Base-by-base conservation (phyloP, 768 basidiomycete genomes). In the Galerina sulciceps region DNA sequence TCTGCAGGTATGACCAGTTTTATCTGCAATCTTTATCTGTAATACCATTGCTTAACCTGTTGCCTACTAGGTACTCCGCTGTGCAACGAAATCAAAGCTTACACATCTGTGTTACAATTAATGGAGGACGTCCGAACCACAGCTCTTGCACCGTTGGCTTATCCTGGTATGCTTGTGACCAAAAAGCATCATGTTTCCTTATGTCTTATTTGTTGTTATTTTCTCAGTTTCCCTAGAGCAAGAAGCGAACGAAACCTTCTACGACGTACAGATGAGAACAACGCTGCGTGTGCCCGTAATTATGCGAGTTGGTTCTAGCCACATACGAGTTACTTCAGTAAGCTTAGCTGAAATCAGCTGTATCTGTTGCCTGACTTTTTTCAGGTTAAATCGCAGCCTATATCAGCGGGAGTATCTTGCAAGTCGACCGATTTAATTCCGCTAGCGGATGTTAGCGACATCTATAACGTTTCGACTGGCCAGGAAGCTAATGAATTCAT, bases 351-450 rank as follows among this genome's bases (percentile, higher is more conserved):
- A 51, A 8, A 20, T 31, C 9, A 15, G 18, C 34, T 40, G 13
- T 38, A 9, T 48, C 23, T 34, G 26, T 42, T 34, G 45, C 31
- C 10, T 41, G 22, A 40, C 53, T 42, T 17, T 48, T 22, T 63
- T 8, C 26, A 90, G 86, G 80, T 85, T 62, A 90, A 89, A 67
- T 84, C 91, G n/a, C 81, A 84, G 64, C 78, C 84, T 8, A 84
- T 95, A 43, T 89, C 88, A 4, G 83, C 89, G 1, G 75, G 78
- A 0, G 73, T 93, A 49, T 81, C 86, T 10, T 90, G 91, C 73
- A 86, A 86, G 74, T 86, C 90, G 2, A 90, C 89, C 1, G 94
- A 97, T 65, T 85, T 96, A 53, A 87, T 96, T 53, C 82, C 85
- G 6, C 73, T 95, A 22, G 74, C 82, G 3, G 94, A 96, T 58